Evolutionary conservation across 495 filamentous ascomycete genomes (phyloP).

Genomic region (Xylaria longipes): DNA sequence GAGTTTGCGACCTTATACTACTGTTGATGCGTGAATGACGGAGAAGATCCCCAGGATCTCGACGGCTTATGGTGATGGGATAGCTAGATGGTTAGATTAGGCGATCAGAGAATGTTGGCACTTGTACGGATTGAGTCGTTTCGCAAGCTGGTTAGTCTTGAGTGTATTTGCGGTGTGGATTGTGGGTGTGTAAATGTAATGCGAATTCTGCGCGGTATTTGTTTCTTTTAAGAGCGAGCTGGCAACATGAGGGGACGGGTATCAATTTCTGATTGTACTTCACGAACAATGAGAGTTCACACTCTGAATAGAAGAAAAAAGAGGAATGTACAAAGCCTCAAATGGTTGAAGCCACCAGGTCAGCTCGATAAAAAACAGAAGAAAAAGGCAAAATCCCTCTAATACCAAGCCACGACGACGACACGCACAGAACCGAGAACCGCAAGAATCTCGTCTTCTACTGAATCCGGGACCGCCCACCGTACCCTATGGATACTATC

Average conservation of each 20-base stretch:
- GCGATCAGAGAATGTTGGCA: slow-evolving; percentile 27
- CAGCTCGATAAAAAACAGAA: slow-evolving; percentile 36
- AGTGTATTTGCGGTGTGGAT: slow-evolving; percentile 38
- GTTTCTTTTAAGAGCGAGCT: slow-evolving; percentile 45
- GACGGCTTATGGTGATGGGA: slow-evolving; percentile 28
- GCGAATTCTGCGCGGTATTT: slow-evolving; percentile 36
- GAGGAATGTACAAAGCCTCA: slow-evolving; percentile 54
- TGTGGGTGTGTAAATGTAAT: slow-evolving; percentile 30
- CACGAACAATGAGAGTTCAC: slow-evolving; percentile 48
- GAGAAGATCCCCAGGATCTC: slow-evolving; percentile 8
- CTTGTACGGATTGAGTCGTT: slow-evolving; percentile 23
- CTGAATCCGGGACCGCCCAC: slow-evolving; percentile 39
- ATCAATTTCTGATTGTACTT: slow-evolving; percentile 67
- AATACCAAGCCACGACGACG: slow-evolving; percentile 35
- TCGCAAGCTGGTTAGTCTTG: slow-evolving; percentile 33
- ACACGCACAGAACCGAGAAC: slow-evolving; percentile 35
- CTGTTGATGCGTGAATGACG: slow-evolving; percentile 10
- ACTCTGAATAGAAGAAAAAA: slow-evolving; percentile 42
- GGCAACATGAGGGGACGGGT: slow-evolving; percentile 52
- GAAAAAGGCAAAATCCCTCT: slow-evolving; percentile 36
- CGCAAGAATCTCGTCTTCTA: slow-evolving; percentile 38
- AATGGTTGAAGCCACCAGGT: slow-evolving; percentile 38
- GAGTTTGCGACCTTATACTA: slow-evolving; percentile 32
- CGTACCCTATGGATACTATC: slow-evolving; percentile 38
- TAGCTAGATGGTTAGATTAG: slow-evolving; percentile 43